Conservation (phyloP, 1,139 yeast genomes). For the Geotrichum carabidarum region DNA sequence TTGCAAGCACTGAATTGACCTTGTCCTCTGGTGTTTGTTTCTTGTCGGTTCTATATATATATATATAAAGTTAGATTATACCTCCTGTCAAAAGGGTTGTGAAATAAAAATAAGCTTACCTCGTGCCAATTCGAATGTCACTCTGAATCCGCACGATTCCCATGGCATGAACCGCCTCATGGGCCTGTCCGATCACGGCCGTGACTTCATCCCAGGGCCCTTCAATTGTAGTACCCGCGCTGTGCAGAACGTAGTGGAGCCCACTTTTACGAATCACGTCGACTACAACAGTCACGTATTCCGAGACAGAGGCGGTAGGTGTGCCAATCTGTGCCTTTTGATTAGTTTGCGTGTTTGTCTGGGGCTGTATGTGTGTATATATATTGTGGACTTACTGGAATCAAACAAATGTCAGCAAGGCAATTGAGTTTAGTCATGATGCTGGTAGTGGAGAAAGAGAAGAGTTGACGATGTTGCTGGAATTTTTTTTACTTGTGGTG, state of each 20-base stretch:
- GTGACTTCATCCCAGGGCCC: conserved; percentile 92
- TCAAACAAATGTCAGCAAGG: conserved; percentile 75
- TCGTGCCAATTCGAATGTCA: conserved; percentile 78
- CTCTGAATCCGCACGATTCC: conserved; percentile 78
- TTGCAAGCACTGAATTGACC: conserved; percentile 27
- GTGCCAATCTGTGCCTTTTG: conserved; percentile 58
- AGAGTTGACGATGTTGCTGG: background rate
- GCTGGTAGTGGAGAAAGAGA: no score
- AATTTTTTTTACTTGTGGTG: no score
- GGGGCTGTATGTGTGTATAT: background rate
- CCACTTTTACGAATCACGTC: conserved; percentile 55
- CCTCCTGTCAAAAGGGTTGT: background rate
- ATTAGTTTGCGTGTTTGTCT: background rate
- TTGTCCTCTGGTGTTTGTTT: conserved; percentile 35
- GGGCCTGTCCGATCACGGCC: conserved; percentile 72
- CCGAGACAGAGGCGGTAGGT: conserved; percentile 67
- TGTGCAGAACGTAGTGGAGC: conserved; percentile 65
- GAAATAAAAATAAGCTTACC: conserved; percentile 34
- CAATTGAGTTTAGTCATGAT: conserved; percentile 54
- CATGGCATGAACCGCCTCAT: conserved; percentile 58
- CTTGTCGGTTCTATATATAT: conserved; percentile 37
- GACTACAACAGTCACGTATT: conserved; percentile 68
- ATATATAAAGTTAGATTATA: background rate
- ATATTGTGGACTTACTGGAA: conserved; percentile 50
- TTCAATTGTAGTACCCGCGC: conserved; percentile 86